A percentile compares a stretch with the other conserved stretches of the same genome.
These are phyloP conservation scores for Dichotomopilus funicola DNA, from an alignment of 2,329 filamentous ascomycete species.

Conservation along the genomic window DNA sequence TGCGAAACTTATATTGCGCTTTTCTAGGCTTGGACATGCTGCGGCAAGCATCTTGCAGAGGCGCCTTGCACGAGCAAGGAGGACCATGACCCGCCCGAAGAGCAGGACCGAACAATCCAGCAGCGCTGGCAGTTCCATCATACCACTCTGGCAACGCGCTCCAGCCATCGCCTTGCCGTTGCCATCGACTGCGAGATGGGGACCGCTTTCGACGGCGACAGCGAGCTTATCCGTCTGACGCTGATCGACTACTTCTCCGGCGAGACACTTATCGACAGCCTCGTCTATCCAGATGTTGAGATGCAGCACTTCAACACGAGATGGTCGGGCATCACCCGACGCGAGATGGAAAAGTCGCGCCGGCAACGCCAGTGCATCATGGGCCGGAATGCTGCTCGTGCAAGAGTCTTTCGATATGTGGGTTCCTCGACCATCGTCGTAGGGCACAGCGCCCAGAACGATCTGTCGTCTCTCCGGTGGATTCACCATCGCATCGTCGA, in stretches of 20 bases:
- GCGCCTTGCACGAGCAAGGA: constrained; percentile 1
- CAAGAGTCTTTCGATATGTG: constrained; percentile 38
- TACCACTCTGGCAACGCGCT: not conserved
- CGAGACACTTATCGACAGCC: constrained; percentile 41
- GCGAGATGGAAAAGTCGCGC: constrained; percentile 33
- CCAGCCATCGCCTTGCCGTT: constrained; percentile 2
- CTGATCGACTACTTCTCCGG: constrained; percentile 46
- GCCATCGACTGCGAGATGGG: constrained; percentile 52
- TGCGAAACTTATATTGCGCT: not conserved
- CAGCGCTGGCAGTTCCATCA: constrained; percentile 10
- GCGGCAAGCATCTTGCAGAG: not conserved
- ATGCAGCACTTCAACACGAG: constrained; percentile 45
- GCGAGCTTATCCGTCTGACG: constrained; percentile 46
- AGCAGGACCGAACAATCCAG: not conserved
- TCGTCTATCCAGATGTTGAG: constrained; percentile 41
- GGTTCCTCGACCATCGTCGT: constrained; percentile 42
- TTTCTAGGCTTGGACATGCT: constrained; percentile 13
- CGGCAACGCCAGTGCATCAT: constrained; percentile 30
- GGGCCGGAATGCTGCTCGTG: constrained; percentile 37
- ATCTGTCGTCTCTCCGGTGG: constrained; percentile 42
- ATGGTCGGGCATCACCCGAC: constrained; percentile 42
- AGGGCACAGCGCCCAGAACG: constrained; percentile 38
- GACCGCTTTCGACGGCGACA: constrained; percentile 35
- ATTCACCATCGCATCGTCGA: constrained; percentile 41
- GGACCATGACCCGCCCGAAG: not conserved